Conservation (phyloP, 495 filamentous ascomycete genomes). For the Aspergillus indologenus region DNA sequence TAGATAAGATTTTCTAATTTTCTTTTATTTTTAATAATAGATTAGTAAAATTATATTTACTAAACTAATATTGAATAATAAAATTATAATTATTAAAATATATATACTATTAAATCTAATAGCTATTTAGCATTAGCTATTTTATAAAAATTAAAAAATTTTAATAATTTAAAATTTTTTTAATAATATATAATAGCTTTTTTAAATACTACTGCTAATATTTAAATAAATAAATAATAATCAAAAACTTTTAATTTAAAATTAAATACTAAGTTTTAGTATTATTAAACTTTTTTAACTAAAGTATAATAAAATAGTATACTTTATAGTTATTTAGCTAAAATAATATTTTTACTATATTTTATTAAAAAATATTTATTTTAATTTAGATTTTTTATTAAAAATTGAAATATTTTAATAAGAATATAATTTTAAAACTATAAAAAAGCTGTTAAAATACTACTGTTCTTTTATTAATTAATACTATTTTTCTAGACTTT, state of each 20-base stretch:
- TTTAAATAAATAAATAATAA: slow-evolving; percentile 7
- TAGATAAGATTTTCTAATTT: slow-evolving; percentile 1
- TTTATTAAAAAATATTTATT: background rate
- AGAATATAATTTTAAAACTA: background rate
- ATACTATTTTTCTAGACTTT: background rate
- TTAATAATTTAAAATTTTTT: background rate
- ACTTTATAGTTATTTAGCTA: background rate
- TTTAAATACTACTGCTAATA: background rate
- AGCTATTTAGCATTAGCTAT: background rate
- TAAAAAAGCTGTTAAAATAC: background rate
- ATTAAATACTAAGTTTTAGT: background rate
- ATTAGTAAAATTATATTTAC: background rate
- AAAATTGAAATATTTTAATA: background rate
- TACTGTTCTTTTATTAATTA: background rate
- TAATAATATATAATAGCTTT: background rate
- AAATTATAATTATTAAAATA: background rate
- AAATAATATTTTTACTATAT: slow-evolving; percentile 1
- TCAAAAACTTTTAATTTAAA: slow-evolving; percentile 3
- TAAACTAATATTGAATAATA: background rate
- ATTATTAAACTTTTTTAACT: background rate
- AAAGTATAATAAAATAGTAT: slow-evolving; percentile 1
- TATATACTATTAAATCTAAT: background rate
- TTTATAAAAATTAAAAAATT: slow-evolving; percentile 1
- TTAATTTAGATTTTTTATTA: background rate
- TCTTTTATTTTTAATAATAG: background rate